phyloP scores from a whole-genome alignment of 2,329 filamentous ascomycete species.

The Stachybotrys chlorohalonatus region DNA sequence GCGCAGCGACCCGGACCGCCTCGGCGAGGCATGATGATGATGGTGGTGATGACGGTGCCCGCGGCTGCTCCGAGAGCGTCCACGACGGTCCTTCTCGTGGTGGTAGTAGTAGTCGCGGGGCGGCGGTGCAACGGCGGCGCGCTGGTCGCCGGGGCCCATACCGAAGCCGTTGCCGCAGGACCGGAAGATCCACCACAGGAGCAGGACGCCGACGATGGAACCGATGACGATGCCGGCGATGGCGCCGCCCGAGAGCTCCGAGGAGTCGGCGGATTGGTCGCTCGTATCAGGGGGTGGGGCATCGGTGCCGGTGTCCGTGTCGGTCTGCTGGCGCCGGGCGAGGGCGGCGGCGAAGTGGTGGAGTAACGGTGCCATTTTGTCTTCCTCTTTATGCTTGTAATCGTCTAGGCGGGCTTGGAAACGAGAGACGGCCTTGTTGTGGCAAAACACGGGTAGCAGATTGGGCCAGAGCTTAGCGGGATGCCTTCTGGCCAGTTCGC shows the following conservation, averaged over 20 bases:
- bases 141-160: background rate
- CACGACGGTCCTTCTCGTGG: background rate
- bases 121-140: background rate
- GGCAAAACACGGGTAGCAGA: background rate
- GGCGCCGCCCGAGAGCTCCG: background rate
- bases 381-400: background rate
- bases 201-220: background rate
- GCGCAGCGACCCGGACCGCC: background rate
- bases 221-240: conserved; percentile 1
- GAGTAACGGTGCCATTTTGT: background rate
- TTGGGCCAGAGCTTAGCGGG: no score
- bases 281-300: background rate
- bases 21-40: background rate
- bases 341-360: background rate
- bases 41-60: background rate
- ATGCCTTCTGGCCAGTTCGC: no score
- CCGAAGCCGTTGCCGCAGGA: background rate
- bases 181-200: background rate
- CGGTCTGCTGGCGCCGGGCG: background rate
- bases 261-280: background rate
- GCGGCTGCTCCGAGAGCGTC: background rate
- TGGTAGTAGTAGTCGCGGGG: background rate
- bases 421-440: background rate
- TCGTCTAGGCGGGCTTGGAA: background rate
- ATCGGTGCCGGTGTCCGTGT: background rate